These are phyloP conservation scores for Acorus calamus DNA, from an alignment of 106 monocot species.

Conservation along the genomic window DNA sequence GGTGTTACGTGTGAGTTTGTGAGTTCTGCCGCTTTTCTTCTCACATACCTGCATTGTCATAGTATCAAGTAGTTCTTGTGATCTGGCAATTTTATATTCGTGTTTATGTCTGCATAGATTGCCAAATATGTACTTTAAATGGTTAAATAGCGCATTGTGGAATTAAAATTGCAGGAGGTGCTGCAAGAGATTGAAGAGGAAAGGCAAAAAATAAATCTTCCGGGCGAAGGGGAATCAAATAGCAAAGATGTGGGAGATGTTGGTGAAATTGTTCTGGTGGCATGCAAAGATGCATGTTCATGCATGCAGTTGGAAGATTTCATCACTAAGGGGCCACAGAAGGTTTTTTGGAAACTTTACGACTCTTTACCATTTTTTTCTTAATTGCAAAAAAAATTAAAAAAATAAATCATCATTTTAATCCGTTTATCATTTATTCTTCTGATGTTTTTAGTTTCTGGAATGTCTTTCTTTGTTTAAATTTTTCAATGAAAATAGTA, in stretches of 20 bases:
- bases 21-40: constrained; percentile 19
- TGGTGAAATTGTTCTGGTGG: constrained; percentile 64
- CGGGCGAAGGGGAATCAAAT: constrained; percentile 13
- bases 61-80: no score
- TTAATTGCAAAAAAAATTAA: no score
- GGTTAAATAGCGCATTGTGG: no score
- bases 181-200: constrained; percentile 92
- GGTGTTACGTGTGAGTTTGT: constrained; percentile 97
- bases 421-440: neutral
- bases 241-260: constrained; percentile 22
- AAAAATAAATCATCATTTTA: no score
- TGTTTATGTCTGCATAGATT: no score
- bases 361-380: no score
- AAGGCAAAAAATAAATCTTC: constrained; percentile 21
- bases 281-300: constrained; percentile 91
- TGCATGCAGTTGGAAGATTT: constrained; percentile 93
- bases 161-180: constrained; percentile 51
- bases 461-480: neutral
- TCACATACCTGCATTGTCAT: no score
- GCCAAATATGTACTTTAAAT: no score
- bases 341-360: constrained; percentile 28
- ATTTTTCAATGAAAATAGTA: no score
- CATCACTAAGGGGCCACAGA: constrained; percentile 50
- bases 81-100: no score
- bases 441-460: neutral